Percentiles rank a stretch among this genome's conserved stretches.
These are phyloP conservation scores for Lactarius akahatsu DNA, from an alignment of 768 basidiomycete species.

Conservation along the genomic window DNA sequence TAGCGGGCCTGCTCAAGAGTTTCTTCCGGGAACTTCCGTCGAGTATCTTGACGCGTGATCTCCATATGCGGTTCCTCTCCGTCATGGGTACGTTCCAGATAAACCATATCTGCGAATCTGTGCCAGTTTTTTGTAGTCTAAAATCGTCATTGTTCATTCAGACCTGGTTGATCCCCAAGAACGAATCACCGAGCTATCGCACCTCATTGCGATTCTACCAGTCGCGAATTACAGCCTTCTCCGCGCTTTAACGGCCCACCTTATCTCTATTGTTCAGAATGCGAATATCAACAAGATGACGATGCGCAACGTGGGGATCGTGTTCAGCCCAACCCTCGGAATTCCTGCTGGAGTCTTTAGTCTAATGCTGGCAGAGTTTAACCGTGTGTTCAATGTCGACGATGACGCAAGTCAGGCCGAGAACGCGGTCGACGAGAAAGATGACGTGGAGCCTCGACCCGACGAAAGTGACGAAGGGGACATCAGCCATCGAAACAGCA, in stretches of 20 bases:
- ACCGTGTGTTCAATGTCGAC: conserved; percentile 87
- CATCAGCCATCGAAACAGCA: conserved; percentile 71
- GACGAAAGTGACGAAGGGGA: conserved; percentile 35
- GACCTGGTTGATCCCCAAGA: conserved; percentile 89
- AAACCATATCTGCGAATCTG: conserved; percentile 13
- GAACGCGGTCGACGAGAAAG: conserved; percentile 20
- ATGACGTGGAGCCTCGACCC: conserved; percentile 14
- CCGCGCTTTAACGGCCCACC: conserved; percentile 90
- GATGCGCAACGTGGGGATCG: conserved; percentile 97
- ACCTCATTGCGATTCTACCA: conserved; percentile 84
- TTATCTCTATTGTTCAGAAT: conserved; percentile 94
- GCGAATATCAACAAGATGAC: conserved; percentile 95
- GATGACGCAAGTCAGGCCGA: conserved; percentile 34
- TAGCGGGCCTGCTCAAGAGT: conserved; percentile 90
- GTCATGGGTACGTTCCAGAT: conserved; percentile 76
- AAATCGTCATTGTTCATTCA: conserved; percentile 36
- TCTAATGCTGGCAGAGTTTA: conserved; percentile 91
- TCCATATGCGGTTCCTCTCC: conserved; percentile 86
- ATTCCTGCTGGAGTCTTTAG: conserved; percentile 98
- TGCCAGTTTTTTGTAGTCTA: conserved; percentile 12
- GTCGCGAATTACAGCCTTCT: conserved; percentile 91
- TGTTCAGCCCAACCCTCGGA: conserved; percentile 95
- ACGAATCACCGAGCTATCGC: conserved; percentile 81
- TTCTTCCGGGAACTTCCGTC: conserved; percentile 92
- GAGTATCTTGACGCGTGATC: conserved; percentile 88